Evolutionary conservation across 2,329 filamentous ascomycete genomes (phyloP), one percentile per base, ranked within the genome.

Genomic region (Fusarium armeniacum): DNA sequence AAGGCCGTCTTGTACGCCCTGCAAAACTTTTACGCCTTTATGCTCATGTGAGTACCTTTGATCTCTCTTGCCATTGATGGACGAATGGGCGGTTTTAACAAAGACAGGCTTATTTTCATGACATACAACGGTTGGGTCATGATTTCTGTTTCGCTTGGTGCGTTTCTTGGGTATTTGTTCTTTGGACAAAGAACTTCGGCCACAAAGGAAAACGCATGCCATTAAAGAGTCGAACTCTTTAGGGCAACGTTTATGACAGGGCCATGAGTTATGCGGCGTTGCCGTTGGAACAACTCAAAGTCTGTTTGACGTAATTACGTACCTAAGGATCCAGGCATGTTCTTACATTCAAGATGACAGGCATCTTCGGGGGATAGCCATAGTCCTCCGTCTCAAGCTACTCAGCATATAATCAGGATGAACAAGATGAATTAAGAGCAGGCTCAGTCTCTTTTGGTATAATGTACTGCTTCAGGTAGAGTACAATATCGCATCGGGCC

Each of bases 91-190:
- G n/a, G 28, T 12, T 36, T 41, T 61, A 47, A 51, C 58, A 51
- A 50, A 55, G 9, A n/a, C 63, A 98, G 95, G 96, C 85, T 99
- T 65, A 83, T 99, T 24, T 99, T 99, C 82, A 99, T 99, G 96
- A 99, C 96, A n/a, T 99, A 99, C 83, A 99, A 99, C 76, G 96
- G 96, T 59, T 97, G 93, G 90, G 90, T 99, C 73, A 99, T 99
- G 96, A 81, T 97, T 71, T 88, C 95, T 5, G 94, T 98, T 18
- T 92, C 92, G 1, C 83, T 97, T 12, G 96, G 96, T 18, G 94
- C 95, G 0, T 97, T 97, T 71, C 80, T 97, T 45, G 96, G 96
- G 44, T 98, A 97, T 78, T 78, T 97, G 64, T 75, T 91, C 45
- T 99, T 98, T 82, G 91, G 93, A 18, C 87, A 89, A 58, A 84